Conservation (phyloP, 768 basidiomycete species). For the Rhodotorula toruloides region DNA sequence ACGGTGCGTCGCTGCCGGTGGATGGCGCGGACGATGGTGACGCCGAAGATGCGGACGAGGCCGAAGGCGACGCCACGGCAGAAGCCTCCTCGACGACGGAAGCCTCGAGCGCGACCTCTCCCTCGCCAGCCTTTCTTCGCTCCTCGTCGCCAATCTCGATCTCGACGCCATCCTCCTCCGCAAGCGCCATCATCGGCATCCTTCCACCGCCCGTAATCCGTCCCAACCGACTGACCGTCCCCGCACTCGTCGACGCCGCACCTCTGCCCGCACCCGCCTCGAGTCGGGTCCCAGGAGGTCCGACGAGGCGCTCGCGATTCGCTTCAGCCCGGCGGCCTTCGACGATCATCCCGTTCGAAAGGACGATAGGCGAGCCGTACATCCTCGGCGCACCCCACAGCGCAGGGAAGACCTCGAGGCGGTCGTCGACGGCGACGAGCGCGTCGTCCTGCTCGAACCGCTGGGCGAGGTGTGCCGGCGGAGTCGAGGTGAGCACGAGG, state of each 20-base stretch:
- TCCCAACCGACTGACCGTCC: neutral
- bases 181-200: slow-evolving; percentile 10
- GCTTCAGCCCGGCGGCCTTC: slow-evolving; percentile 29
- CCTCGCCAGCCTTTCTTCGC: neutral
- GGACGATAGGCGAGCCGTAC: slow-evolving; percentile 42
- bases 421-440: neutral
- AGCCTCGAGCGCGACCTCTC: neutral
- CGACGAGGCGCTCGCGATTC: slow-evolving; percentile 18
- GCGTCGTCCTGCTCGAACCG: slow-evolving; percentile 7
- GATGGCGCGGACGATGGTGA: neutral
- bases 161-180: slow-evolving; percentile 27
- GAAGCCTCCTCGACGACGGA: neutral
- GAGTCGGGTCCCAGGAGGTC: no score
- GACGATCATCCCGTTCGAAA: slow-evolving; percentile 20
- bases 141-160: slow-evolving; percentile 12
- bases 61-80: neutral
- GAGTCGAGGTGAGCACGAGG: slow-evolving; percentile 4
- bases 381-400: slow-evolving; percentile 39
- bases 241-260: neutral
- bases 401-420: slow-evolving; percentile 13
- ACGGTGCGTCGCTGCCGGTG: neutral
- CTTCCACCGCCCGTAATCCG: slow-evolving; percentile 14
- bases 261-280: neutral
- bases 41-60: neutral
- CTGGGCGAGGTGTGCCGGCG: slow-evolving; percentile 7